Evolutionary conservation across 768 basidiomycete genomes (phyloP), one percentile per base, ranked within the genome.

Genomic region (Lactarius akahatsu): DNA sequence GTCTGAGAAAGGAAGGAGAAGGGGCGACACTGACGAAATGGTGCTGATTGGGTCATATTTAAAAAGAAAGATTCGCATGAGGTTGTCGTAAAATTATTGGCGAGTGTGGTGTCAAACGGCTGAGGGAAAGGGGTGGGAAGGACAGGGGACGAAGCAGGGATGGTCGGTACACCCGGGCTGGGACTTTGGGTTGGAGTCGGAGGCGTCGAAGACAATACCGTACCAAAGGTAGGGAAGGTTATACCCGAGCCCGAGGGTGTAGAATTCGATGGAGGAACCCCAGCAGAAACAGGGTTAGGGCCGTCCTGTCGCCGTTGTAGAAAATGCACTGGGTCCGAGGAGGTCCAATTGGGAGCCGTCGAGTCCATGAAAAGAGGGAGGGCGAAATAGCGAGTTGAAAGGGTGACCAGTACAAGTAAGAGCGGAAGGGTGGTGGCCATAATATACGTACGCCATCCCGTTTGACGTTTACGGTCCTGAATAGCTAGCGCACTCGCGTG

Each of bases 91-190:
- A 91, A 92, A 74, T 92, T 90, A 52, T 80, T 74, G 18, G 83
- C 78, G 59, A 94, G 73, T 3, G 81, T 81, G 6, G 82, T 79
- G 72, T 91, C 91, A 73, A 87, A 87, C 0, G 90, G 81, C 68
- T 91, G 90, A 4, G 90, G 90, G 74, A 94, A 92, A 0, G 92
- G 92, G 6, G 84, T 85, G 9, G 91, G 90, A 30, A 92, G 80
- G 8, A 70, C 66, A 2, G 88, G 85, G 4, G 83, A 75, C 6
- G 77, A 68, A 5, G 76, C 66, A 0, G 88, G 86, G n/a, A 87
- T 76, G 2, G 81, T 78, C 1, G 85, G 86, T 9, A 81, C 71
- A 26, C 38, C 30, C 23, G 20, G 30, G 18, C 34, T 15, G 3
- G 59, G n/a, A 40, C 41, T 58, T 18, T 32, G 72, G 63, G 43